phyloP scores from a whole-genome alignment of 2,329 filamentous ascomycete species.

The Daldinia eschscholtzii region DNA sequence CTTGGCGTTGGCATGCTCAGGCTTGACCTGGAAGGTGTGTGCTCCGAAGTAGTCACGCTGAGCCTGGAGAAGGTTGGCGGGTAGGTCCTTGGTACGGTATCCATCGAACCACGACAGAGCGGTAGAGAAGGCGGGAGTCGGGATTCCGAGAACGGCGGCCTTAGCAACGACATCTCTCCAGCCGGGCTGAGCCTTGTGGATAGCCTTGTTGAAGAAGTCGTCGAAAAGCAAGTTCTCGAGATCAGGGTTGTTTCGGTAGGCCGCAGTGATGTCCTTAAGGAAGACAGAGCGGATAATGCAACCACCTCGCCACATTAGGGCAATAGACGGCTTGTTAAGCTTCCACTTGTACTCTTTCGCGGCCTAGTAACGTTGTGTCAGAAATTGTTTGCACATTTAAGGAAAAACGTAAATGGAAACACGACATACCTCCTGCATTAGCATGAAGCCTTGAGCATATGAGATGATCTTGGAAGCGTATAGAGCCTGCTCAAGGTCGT shows the following conservation, averaged over 20 bases:
- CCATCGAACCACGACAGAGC: constrained; percentile 99
- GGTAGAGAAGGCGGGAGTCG: constrained; percentile 95
- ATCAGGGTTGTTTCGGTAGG: constrained; percentile 93
- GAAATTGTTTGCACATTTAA: constrained; percentile 36
- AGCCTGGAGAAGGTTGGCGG: constrained; percentile 97
- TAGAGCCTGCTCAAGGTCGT: constrained; percentile 97
- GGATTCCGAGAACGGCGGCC: constrained; percentile 93
- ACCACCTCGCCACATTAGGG: constrained; percentile 99
- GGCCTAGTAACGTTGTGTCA: constrained; percentile 68
- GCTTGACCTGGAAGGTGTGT: constrained; percentile 91
- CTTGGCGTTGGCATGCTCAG: constrained; percentile 79
- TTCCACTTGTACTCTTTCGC: constrained; percentile 98
- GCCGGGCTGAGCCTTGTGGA: constrained; percentile 93
- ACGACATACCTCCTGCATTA: constrained; percentile 90
- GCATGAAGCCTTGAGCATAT: constrained; percentile 99
- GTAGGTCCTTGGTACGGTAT: constrained; percentile 96
- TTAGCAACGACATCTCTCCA: constrained; percentile 94
- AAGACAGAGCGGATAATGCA: constrained; percentile 99
- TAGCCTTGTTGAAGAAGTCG: constrained; percentile 99
- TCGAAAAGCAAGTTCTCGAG: constrained; percentile 99
- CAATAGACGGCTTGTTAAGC: constrained; percentile 99
- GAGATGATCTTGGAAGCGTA: constrained; percentile 99
- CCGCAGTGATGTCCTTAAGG: constrained; percentile 98
- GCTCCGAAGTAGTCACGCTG: constrained; percentile 99
- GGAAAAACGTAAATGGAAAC: constrained; percentile 6